Evolutionary conservation across 371 early-diverging fungal genomes (phyloP), one percentile per base, ranked within the genome.

Genomic region (Mucor plumbeus): DNA sequence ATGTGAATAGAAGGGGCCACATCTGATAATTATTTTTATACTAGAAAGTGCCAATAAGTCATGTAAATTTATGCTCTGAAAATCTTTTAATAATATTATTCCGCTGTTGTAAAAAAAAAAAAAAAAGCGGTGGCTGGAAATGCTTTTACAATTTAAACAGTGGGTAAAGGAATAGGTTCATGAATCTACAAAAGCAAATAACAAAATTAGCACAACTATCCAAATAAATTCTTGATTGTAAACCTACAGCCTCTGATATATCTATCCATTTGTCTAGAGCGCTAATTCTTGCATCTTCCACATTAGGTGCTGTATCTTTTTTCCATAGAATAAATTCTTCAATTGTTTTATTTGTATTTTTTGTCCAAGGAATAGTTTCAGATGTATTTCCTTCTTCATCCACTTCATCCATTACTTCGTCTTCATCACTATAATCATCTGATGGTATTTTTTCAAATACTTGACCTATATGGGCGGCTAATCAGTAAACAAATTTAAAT

Each of bases 251-350:
- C 60, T 66, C 50, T 26, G 73, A 54, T 15, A 73, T 59, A 35
- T 59, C 59, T 13, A 73, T 62, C 73, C 73, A 73, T 40, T 59
- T 38, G n/a, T 69, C 33, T 15, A 73, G n/a, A 0, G 66, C 59
- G 33, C 56, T 44, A 14, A 64, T 63, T 26, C 73, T 58, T 17
- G 69, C 60, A 55, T 73, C 73, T 31, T 69, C 19, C 9, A 19
- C 11, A 54, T 66, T 54, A 4, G 73, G 73, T 19, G 63, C 63
- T 19, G 39, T 55, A 47, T 73, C 69, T 40, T 73, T 73, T 50
- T 66, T 69, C 73, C 73, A 73, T 40, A 73, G 62, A 21, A 73
- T 65, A 40, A 69, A 73, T n/a, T 68, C 63, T 13, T 69, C 36
- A 13, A 73, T 53, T 0, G 59, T 55, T 47, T 36, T 73, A 5